A percentile compares a stretch with the other conserved stretches of the same genome.
These are phyloP conservation scores for Suhomyces anneliseae DNA, from an alignment of 1,139 yeast genomes.

Conservation along the genomic window DNA sequence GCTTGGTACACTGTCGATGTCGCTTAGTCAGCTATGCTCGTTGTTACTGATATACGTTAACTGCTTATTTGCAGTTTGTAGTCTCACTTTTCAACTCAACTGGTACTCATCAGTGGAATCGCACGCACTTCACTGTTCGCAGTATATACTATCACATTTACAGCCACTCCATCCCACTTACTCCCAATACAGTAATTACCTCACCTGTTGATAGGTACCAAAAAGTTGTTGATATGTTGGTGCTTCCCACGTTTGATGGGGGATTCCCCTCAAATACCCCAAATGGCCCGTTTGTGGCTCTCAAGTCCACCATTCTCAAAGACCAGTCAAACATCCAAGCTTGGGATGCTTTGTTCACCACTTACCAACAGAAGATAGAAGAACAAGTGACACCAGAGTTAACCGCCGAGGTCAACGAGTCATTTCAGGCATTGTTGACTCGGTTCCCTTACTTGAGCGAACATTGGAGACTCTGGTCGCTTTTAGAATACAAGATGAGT, in stretches of 20 bases:
- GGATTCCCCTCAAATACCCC: background rate
- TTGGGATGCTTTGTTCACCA: conserved; percentile 34
- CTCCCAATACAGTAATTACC: background rate
- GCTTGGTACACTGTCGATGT: no score
- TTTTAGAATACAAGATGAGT: conserved; percentile 52
- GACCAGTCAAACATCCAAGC: conserved; percentile 27
- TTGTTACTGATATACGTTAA: no score
- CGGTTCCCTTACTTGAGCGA: conserved; percentile 58
- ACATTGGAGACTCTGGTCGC: conserved; percentile 61
- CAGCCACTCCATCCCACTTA: background rate
- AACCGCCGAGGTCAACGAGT: conserved; percentile 12
- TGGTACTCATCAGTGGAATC: no score
- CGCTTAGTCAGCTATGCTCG: no score
- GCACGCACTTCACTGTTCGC: no score
- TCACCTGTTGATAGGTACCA: conserved; percentile 1
- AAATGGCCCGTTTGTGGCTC: background rate
- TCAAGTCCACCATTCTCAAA: conserved; percentile 5
- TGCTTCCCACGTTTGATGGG: conserved; percentile 8
- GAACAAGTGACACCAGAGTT: background rate
- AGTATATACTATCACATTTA: no score
- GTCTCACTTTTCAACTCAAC: no score
- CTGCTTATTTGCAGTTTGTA: no score
- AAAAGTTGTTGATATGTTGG: conserved; percentile 7
- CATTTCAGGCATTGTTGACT: conserved; percentile 30
- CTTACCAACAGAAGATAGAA: conserved; percentile 23